Percentiles rank a stretch among this genome's conserved stretches.
These are phyloP conservation scores for Lentithecium fluviatile DNA, from an alignment of 495 filamentous ascomycete species.

Conservation along the genomic window DNA sequence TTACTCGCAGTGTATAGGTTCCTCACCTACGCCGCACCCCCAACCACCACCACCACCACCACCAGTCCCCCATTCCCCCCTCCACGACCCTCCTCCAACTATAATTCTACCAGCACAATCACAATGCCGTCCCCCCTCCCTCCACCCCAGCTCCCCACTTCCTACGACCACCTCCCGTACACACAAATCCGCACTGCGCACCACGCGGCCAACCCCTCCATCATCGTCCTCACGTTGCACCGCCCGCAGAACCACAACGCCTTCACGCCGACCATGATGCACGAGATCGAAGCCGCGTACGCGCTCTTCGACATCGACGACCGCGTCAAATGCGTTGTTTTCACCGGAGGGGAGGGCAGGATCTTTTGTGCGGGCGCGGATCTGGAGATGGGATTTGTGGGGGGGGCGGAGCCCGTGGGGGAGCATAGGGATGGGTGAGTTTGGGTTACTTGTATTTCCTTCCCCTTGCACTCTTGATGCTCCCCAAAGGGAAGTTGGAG, in stretches of 20 bases:
- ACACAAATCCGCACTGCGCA: constrained; percentile 56
- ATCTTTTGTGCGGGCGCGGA: constrained; percentile 69
- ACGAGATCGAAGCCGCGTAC: constrained; percentile 56
- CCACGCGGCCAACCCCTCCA: constrained; percentile 49
- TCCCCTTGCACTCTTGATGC: too few species aligned
- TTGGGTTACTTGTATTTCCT: too few species aligned
- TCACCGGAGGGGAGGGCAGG: constrained; percentile 56
- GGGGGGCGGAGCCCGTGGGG: constrained; percentile 36
- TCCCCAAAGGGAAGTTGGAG: too few species aligned
- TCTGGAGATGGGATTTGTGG: constrained; percentile 53
- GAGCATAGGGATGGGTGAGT: constrained; percentile 53
- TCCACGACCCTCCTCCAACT: neutral
- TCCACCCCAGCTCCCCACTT: constrained; percentile 35
- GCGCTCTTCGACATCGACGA: constrained; percentile 53
- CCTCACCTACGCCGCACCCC: too few species aligned
- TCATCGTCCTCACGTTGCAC: constrained; percentile 58
- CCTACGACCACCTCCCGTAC: constrained; percentile 47
- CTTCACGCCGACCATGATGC: constrained; percentile 57
- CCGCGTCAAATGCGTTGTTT: constrained; percentile 55
- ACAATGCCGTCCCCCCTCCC: constrained; percentile 19
- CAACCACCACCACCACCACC: neutral
- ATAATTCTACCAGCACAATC: neutral
- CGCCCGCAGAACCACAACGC: constrained; percentile 63
- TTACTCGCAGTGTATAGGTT: too few species aligned
- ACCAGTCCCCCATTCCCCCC: neutral